phyloP scores from a whole-genome alignment of 768 basidiomycete genomes.

The Termitomyces sp. region DNA sequence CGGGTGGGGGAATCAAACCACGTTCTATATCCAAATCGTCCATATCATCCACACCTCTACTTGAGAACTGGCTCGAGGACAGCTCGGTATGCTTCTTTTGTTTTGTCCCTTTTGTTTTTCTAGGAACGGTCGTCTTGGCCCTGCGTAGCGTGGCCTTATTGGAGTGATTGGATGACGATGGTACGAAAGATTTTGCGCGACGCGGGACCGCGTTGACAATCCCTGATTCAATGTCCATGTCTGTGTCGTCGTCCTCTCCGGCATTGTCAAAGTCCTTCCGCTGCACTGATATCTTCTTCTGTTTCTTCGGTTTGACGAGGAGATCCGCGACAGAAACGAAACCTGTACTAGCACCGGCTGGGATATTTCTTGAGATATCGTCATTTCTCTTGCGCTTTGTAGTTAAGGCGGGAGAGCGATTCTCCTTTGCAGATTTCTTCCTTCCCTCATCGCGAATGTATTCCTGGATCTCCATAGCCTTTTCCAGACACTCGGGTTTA shows the following conservation, averaged over 20 bases:
- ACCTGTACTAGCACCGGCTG: constrained; percentile 62
- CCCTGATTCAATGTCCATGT: constrained; percentile 63
- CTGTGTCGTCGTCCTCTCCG: constrained; percentile 64
- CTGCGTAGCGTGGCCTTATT: constrained; percentile 39
- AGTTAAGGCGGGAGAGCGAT: constrained; percentile 25
- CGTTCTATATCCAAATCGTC: constrained; percentile 55
- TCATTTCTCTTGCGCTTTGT: constrained; percentile 72
- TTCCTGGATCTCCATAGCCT: constrained; percentile 77
- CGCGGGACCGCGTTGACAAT: constrained; percentile 38
- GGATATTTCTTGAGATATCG: constrained; percentile 67
- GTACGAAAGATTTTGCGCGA: constrained; percentile 47
- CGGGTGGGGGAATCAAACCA: constrained; percentile 25
- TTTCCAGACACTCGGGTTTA: constrained; percentile 76
- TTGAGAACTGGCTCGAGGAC: constrained; percentile 39
- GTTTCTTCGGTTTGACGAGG: constrained; percentile 46
- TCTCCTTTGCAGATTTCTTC: constrained; percentile 31
- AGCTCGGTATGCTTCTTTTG: constrained; percentile 20
- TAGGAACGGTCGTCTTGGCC: constrained; percentile 37
- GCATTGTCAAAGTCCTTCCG: constrained; percentile 45
- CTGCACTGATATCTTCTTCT: constrained; percentile 31
- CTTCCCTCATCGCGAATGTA: constrained; percentile 52
- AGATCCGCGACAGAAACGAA: constrained; percentile 71
- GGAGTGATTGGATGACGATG: constrained; percentile 24
- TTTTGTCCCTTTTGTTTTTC: constrained; percentile 23
- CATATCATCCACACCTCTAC: constrained; percentile 46